phyloP scores from a whole-genome alignment of 2,329 filamentous ascomycete genomes.

The Nemania sp. region DNA sequence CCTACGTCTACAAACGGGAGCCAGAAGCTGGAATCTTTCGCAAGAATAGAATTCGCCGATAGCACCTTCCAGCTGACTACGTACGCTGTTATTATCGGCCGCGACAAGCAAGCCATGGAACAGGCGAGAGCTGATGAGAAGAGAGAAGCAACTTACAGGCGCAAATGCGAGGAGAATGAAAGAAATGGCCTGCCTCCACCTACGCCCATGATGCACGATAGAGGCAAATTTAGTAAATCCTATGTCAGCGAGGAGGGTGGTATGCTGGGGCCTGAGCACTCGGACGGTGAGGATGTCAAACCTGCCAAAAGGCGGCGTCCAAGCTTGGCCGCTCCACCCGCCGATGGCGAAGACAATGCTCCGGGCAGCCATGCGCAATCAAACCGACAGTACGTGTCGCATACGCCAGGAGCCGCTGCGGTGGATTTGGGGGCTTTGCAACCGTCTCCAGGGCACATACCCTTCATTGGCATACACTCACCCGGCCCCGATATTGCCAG shows the following conservation, averaged over 20 bases:
- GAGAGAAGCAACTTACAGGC: constrained; percentile 51
- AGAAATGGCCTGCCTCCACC: constrained; percentile 56
- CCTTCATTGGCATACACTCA: constrained; percentile 74
- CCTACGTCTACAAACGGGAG: constrained; percentile 43
- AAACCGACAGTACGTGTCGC: constrained; percentile 63
- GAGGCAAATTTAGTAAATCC: constrained; percentile 63
- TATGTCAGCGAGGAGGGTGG: constrained; percentile 73
- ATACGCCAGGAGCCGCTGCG: constrained; percentile 61
- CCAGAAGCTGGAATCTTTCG: constrained; percentile 59
- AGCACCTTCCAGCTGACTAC: constrained; percentile 81
- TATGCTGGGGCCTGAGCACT: constrained; percentile 64
- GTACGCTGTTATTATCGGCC: constrained; percentile 71
- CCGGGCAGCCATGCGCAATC: constrained; percentile 54
- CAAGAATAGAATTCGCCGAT: constrained; percentile 71
- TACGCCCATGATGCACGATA: constrained; percentile 54
- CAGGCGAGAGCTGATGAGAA: constrained; percentile 59
- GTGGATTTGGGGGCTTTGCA: constrained; percentile 64
- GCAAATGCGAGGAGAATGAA: constrained; percentile 52
- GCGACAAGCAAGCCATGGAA: constrained; percentile 65
- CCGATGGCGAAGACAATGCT: constrained; percentile 48
- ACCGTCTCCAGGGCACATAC: constrained; percentile 64
- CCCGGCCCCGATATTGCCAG: constrained; percentile 63
- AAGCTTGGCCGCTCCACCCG: constrained; percentile 48
- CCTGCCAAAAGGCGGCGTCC: constrained; percentile 52
- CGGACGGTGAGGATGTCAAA: constrained; percentile 57